Base-by-base conservation (phyloP, 306 rosid genomes). In the Dalbergia cochinchinensis region DNA sequence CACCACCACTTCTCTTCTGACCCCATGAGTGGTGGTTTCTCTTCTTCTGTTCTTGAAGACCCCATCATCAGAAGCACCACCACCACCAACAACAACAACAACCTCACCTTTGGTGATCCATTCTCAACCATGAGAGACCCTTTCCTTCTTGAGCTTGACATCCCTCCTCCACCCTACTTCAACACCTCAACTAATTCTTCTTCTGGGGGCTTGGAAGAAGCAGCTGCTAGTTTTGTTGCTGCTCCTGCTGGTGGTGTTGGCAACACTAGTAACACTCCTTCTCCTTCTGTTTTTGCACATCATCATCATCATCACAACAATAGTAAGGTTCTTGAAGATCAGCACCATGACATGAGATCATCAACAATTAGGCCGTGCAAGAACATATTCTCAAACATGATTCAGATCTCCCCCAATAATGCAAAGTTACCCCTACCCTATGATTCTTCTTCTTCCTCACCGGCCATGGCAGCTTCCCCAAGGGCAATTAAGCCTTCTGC, bases 331-430 rank as follows among this genome's bases (percentile, higher is more conserved):
- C 51, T 68, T 64, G 77, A 76, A 41, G 71, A 71, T 22, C 31
- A 26, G 31, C 31, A 26, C 2, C 31, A 26, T 26, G 76, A 77
- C 33, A 70, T 47, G 37, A 68, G 34, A 83, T 79, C 64, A 70
- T 65, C 59, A 77, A n/a, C 64, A n/a, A 55, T 18, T 55, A 73
- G 20, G 69, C 82, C 92, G 41, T 78, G 80, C 73, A 77, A 82
- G 37, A 89, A 88, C 81, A 87, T 87, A 83, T 91, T 94, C 82
- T 92, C 98, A 5, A 80, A 89, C 47, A 87, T 92, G 92, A 88
- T 91, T 87, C 97, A 94, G 97, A 94, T 94, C 94, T 91, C 96
- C 66, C 94, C 97, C 10, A 82, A 75, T 71, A 80, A 74, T 78
- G 54, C 86, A 66, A 86, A 84, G 84, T 11, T 86, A 41, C 71